Conservation (phyloP, 345 rosid genomes). For the Excoecaria cochinchinensis region DNA sequence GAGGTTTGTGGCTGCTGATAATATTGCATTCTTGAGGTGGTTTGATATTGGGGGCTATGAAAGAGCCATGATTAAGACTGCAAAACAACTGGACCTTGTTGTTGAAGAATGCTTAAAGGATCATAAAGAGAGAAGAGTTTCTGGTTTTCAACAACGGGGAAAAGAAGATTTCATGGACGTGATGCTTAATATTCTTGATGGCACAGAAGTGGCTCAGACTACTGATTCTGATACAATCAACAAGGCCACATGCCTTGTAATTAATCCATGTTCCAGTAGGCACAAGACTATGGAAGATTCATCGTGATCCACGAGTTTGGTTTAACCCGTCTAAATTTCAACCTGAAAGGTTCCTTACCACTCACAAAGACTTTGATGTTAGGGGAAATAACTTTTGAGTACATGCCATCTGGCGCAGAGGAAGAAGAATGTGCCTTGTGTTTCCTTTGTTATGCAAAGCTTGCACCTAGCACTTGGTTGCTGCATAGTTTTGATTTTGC, state of each 20-base stretch:
- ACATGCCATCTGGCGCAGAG: too few species aligned
- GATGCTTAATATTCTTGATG: conserved; percentile 19
- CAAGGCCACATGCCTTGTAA: conserved; percentile 36
- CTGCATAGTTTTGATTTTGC: conserved; percentile 14
- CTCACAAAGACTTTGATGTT: conserved; percentile 13
- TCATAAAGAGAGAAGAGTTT: not conserved
- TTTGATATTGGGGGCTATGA: conserved; percentile 7
- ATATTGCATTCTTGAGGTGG: not conserved
- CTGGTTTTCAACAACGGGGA: not conserved
- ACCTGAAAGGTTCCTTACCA: conserved; percentile 18
- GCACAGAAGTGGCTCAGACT: not conserved
- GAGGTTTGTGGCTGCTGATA: conserved; percentile 1
- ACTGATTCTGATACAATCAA: conserved; percentile 27
- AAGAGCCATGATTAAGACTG: not conserved
- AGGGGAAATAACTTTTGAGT: conserved; percentile 14
- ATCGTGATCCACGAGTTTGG: conserved; percentile 17
- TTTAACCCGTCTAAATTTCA: conserved; percentile 2
- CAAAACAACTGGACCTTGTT: not conserved
- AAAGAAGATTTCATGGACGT: conserved; percentile 22
- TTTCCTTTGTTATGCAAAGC: not conserved
- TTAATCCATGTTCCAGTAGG: conserved; percentile 11
- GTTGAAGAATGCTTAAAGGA: not conserved
- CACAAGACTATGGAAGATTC: conserved; percentile 12
- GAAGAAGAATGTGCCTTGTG: too few species aligned
- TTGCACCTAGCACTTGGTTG: conserved; percentile 1